phyloP scores from a whole-genome alignment of 352 stramenopile genomes.

The Globisporangium acanthophoron region DNA sequence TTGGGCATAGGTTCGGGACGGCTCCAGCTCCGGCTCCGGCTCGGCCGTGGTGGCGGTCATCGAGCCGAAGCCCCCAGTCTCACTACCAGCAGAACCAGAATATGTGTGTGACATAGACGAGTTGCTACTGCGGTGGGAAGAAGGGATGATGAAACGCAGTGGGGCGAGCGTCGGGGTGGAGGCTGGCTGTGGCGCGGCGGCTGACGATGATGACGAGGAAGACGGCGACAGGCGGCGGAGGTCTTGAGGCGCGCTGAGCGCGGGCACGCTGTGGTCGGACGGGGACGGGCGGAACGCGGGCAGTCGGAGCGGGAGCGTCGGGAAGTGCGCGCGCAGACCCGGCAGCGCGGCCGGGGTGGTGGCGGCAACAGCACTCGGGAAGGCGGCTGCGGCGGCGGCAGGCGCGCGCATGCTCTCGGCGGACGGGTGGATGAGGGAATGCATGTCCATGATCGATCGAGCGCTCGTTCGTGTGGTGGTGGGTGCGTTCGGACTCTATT shows the following conservation, averaged over 20 bases:
- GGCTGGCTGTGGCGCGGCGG: not conserved
- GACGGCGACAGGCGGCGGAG: slow-evolving; percentile 22
- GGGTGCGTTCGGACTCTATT: slow-evolving; percentile 2
- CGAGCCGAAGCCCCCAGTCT: slow-evolving; percentile 13
- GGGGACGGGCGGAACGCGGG: slow-evolving; percentile 21
- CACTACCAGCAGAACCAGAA: slow-evolving; percentile 13
- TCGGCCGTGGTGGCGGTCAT: slow-evolving; percentile 11
- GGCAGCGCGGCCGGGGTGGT: slow-evolving; percentile 15
- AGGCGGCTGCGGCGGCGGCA: slow-evolving; percentile 9
- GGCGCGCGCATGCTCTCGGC: slow-evolving; percentile 14
- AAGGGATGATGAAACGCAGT: slow-evolving; percentile 77
- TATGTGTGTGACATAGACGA: slow-evolving; percentile 21
- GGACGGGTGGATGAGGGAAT: slow-evolving; percentile 55
- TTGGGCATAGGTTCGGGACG: slow-evolving; percentile 12
- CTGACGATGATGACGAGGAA: slow-evolving; percentile 17
- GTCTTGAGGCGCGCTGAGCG: slow-evolving; percentile 7
- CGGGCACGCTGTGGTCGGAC: not conserved
- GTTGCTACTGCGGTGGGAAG: slow-evolving; percentile 27
- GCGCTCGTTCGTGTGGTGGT: not conserved
- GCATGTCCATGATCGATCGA: slow-evolving; percentile 56
- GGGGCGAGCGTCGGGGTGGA: slow-evolving; percentile 36
- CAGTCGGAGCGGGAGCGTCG: slow-evolving; percentile 37
- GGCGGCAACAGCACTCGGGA: slow-evolving; percentile 3
- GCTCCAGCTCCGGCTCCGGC: slow-evolving; percentile 4
- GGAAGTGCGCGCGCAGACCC: slow-evolving; percentile 38